Conservation (phyloP, 2,329 filamentous ascomycete genomes). For the Gaeumannomyces sp. region DNA sequence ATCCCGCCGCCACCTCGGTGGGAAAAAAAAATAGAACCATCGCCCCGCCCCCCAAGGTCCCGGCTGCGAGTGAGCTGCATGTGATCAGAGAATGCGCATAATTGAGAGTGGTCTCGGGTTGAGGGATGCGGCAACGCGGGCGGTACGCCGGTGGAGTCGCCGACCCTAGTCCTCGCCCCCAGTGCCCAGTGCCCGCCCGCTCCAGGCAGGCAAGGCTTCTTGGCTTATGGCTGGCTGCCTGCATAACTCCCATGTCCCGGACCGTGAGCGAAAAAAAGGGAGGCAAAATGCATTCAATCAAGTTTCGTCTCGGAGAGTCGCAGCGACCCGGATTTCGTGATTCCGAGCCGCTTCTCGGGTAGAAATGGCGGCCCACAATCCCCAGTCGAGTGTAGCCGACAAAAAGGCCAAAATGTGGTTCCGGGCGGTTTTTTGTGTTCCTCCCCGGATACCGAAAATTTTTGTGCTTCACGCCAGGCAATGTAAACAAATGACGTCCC, state of each 20-base stretch:
- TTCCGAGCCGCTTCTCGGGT: background rate
- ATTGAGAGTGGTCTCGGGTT: background rate
- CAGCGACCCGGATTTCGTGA: background rate
- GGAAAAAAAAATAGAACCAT: background rate
- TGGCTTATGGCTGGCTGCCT: background rate
- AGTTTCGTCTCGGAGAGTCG: background rate
- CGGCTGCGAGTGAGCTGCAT: background rate
- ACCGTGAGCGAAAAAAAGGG: background rate
- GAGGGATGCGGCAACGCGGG: background rate
- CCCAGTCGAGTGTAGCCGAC: background rate
- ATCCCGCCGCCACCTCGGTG: background rate
- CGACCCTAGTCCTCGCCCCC: background rate
- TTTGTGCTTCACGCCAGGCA: slow-evolving; percentile 1
- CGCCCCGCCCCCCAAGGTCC: background rate
- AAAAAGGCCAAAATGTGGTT: background rate
- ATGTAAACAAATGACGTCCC: slow-evolving; percentile 14
- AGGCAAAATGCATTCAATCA: background rate
- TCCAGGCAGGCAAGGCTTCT: background rate
- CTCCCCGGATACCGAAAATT: background rate
- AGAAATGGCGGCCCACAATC: background rate
- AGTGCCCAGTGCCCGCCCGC: background rate
- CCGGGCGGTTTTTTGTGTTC: background rate
- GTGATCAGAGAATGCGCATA: background rate
- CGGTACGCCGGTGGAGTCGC: background rate
- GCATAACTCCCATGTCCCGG: background rate